Evolutionary conservation across 495 filamentous ascomycete genomes (phyloP).

Genomic region (Xylaria acuta): DNA sequence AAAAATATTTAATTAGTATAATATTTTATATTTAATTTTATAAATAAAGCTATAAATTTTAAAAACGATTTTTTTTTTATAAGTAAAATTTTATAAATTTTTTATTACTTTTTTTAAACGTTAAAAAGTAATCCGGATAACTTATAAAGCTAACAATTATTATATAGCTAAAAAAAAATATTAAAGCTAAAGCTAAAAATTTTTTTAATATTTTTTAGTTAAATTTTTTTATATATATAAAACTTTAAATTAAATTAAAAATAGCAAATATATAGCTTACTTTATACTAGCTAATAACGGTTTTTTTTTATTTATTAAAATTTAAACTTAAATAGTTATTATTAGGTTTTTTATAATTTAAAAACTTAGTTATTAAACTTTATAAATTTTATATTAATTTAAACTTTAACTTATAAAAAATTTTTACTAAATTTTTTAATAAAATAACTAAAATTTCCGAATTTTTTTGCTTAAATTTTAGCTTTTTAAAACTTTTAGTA

Average conservation of each 20-base stretch:
- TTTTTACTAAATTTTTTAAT: neutral
- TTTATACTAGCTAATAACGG: neutral
- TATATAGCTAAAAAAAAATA: neutral
- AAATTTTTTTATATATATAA: neutral
- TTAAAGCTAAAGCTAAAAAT: no score
- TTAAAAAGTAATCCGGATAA: neutral
- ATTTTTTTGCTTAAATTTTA: no score
- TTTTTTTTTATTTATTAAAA: no score
- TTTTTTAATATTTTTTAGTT: neutral
- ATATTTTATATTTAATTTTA: neutral
- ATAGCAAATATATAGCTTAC: neutral
- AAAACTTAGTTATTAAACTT: no score
- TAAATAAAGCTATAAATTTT: neutral
- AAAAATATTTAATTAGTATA: neutral
- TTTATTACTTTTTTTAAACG: neutral
- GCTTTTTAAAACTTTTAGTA: neutral
- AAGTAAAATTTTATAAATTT: neutral
- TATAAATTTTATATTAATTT: no score
- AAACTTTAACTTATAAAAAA: neutral
- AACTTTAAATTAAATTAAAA: neutral
- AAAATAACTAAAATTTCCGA: neutral
- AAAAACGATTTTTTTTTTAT: neutral
- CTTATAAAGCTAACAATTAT: neutral
- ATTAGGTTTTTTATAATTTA: no score
- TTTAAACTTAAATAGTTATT: no score